Evolutionary conservation across 2,329 filamentous ascomycete genomes (phyloP).

Genomic region (Ophiostoma montium): DNA sequence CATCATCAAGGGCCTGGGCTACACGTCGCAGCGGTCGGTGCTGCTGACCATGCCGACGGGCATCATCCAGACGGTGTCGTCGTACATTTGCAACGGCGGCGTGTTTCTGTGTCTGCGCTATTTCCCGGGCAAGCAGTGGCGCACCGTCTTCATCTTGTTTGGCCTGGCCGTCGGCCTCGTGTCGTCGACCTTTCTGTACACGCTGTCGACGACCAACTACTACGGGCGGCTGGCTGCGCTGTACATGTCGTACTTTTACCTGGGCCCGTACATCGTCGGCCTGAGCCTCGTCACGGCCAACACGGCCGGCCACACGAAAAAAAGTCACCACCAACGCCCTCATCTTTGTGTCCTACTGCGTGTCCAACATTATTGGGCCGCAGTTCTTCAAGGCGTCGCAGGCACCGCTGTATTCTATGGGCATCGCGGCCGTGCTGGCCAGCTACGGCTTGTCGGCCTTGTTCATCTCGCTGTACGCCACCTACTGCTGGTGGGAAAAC

Average conservation of each 20-base stretch:
- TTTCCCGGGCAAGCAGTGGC: slow-evolving; percentile 5
- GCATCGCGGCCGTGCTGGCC: slow-evolving; percentile 39
- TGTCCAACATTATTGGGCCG: slow-evolving; percentile 39
- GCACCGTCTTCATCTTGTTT: background rate
- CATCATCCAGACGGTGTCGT: slow-evolving; percentile 18
- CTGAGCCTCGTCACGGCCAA: slow-evolving; percentile 34
- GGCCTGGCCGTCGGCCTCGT: slow-evolving; percentile 9
- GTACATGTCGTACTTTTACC: slow-evolving; percentile 10
- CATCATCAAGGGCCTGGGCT: slow-evolving; percentile 38
- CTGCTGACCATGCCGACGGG: slow-evolving; percentile 18
- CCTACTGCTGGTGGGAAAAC: slow-evolving; percentile 31
- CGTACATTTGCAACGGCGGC: slow-evolving; percentile 27
- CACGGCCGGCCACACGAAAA: slow-evolving; percentile 36
- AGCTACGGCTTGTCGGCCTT: slow-evolving; percentile 28
- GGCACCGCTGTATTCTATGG: slow-evolving; percentile 44
- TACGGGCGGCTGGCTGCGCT: slow-evolving; percentile 11
- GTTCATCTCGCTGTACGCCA: slow-evolving; percentile 33
- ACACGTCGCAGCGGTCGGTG: slow-evolving; percentile 29
- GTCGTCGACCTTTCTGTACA: slow-evolving; percentile 11
- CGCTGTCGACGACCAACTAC: slow-evolving; percentile 7
- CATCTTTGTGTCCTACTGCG: slow-evolving; percentile 35
- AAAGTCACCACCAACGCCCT: slow-evolving; percentile 42
- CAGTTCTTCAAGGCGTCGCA: slow-evolving; percentile 45
- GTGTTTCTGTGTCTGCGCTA: slow-evolving; percentile 16
- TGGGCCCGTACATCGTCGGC: slow-evolving; percentile 22